These are phyloP conservation scores for Castanospermum australe DNA, from an alignment of 306 rosid species.

Conservation along the genomic window DNA sequence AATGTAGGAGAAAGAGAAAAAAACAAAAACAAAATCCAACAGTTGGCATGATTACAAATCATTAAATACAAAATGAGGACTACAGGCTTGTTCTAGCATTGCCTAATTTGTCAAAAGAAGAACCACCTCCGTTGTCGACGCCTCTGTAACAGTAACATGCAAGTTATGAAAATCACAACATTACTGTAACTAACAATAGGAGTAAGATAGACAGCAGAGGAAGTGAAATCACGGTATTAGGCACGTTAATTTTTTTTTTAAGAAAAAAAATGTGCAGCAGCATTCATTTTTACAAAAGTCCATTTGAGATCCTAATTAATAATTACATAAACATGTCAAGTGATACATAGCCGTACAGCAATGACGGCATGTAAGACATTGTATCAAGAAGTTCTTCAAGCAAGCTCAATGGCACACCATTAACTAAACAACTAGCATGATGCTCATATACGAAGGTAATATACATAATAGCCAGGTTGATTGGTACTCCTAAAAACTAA, in stretches of 20 bases:
- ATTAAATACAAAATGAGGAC: constrained; percentile 21
- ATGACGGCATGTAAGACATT: not conserved
- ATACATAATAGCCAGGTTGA: not conserved
- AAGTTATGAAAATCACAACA: constrained; percentile 13
- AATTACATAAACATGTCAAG: not conserved
- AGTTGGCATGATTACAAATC: not conserved
- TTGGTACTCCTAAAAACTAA: not conserved
- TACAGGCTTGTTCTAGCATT: not conserved
- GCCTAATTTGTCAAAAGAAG: constrained; percentile 52
- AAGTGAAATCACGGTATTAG: constrained; percentile 10
- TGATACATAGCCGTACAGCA: not conserved
- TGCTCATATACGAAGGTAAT: not conserved
- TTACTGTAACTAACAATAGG: not conserved
- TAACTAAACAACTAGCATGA: not conserved
- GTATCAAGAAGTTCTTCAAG: not conserved
- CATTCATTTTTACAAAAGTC: not conserved
- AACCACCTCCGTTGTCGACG: constrained; percentile 60
- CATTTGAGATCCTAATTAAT: not conserved
- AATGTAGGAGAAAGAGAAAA: not conserved
- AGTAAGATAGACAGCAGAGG: not conserved
- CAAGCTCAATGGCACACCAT: not conserved
- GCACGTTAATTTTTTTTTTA: not conserved
- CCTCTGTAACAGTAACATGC: constrained; percentile 45
- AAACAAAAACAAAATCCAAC: not conserved
- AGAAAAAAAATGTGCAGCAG: not conserved